Conservation (phyloP, 257 asterid species). For the Nicotiana sylvestris region DNA sequence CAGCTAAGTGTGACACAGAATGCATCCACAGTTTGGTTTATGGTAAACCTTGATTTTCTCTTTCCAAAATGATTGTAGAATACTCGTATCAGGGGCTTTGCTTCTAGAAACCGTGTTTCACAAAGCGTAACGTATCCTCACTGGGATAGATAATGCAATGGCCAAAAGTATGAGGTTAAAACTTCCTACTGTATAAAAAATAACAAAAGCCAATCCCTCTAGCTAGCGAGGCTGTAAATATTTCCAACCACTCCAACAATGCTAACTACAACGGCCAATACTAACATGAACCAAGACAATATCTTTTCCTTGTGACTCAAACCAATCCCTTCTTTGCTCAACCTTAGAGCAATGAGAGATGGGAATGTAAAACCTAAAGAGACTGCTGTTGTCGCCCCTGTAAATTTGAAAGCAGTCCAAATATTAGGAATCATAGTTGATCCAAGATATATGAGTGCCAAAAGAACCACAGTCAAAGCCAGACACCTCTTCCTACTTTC, state of each 20-base stretch:
- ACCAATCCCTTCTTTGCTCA: conserved; percentile 51
- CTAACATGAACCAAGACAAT: conserved; percentile 63
- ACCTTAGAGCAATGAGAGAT: conserved; percentile 64
- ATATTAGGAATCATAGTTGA: conserved; percentile 87
- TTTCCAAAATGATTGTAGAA: background rate
- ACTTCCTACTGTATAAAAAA: background rate
- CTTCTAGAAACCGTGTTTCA: background rate
- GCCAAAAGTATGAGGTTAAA: background rate
- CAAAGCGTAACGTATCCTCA: background rate
- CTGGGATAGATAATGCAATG: background rate
- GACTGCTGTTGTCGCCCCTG: conserved; percentile 94
- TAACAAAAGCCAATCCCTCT: conserved; percentile 23
- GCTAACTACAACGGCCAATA: conserved; percentile 60
- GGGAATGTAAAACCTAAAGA: conserved; percentile 86
- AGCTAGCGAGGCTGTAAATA: conserved; percentile 42
- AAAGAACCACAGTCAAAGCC: conserved; percentile 50
- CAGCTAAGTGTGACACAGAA: background rate
- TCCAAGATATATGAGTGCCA: conserved; percentile 58
- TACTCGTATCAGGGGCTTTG: background rate
- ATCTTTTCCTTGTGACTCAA: conserved; percentile 46
- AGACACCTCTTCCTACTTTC: conserved; percentile 87
- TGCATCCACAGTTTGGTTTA: background rate
- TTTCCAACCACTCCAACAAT: conserved; percentile 70
- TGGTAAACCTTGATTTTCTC: background rate
- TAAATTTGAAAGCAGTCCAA: conserved; percentile 92